Evolutionary conservation across 78 protist genomes (phyloP), one percentile per base, ranked within the genome.

Genomic region (Dictyostelium capitatum): DNA sequence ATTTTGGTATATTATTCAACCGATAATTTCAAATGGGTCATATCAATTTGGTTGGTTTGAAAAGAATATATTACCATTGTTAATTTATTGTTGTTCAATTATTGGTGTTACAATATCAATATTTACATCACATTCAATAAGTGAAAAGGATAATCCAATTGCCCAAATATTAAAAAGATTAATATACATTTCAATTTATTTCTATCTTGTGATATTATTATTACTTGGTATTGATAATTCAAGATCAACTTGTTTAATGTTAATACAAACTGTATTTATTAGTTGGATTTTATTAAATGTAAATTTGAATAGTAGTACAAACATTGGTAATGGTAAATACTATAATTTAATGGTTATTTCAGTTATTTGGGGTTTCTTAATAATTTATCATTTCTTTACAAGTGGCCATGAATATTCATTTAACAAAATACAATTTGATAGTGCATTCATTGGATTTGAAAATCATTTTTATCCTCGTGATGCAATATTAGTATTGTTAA

Each of bases 371-470:
- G 95, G 89, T 15, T 83, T 91, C 46, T 64, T 91, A 28, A 19
- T 83, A 48, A 43, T 91, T 2, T 8, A 41, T 30, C 74, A 75
- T 57, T 91, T 82, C 78, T 81, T 82, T 37, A 43, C 87, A 43
- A 91, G 77, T 32, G 90, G 80, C 11, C 95, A 91, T 51, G 85
- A 79, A 25, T 82, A 91, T 43, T 37, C 65, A 17, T 82, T 91
- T 28, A 91, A 47, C 43, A 77, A 81, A 59, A 91, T 91, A 43
- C 95, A 91, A 57, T 91, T 91, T n/a, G 90, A 82, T 11, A 14
- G 67, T 9, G 95, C 95, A 15, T 82, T 72, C 20, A 77, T 91
- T 17, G 89, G 89, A 17, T 75, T 91, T 62, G 92, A 85, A 28
- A 70, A 85, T 25, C 89, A 82, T 94, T 15, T 77, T 10, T 46